Conservation (phyloP, 768 basidiomycete genomes). For the Boletus pseudo-olivaceus region DNA sequence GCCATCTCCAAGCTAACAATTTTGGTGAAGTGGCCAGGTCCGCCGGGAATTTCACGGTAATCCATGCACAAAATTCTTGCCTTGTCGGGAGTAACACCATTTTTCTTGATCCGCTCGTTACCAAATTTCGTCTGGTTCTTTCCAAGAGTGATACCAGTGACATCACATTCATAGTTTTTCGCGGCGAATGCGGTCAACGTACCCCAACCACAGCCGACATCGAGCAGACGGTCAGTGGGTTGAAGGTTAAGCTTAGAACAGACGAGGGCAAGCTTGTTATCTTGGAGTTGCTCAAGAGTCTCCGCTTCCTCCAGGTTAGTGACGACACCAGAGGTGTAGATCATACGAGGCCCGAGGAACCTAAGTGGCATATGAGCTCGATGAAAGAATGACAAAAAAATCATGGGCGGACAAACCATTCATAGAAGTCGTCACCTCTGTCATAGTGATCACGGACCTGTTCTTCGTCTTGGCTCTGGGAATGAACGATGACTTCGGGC, state of each 20-base stretch:
- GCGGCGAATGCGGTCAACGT: slow-evolving; percentile 92
- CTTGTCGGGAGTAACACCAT: slow-evolving; percentile 66
- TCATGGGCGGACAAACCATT: slow-evolving; percentile 45
- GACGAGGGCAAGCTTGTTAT: slow-evolving; percentile 95
- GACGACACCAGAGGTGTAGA: slow-evolving; percentile 94
- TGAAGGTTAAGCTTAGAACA: slow-evolving; percentile 92
- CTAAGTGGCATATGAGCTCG: slow-evolving; percentile 30
- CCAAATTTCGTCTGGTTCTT: slow-evolving; percentile 92
- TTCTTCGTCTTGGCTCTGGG: slow-evolving; percentile 88
- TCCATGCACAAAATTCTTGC: slow-evolving; percentile 93
- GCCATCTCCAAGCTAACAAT: slow-evolving; percentile 98
- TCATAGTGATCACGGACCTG: slow-evolving; percentile 97
- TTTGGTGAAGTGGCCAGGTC: slow-evolving; percentile 78
- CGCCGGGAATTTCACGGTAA: slow-evolving; percentile 84
- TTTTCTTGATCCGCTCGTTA: slow-evolving; percentile 78
- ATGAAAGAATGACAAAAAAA: neutral
- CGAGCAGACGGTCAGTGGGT: slow-evolving; percentile 78
- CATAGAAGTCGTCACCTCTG: slow-evolving; percentile 95
- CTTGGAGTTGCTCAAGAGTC: slow-evolving; percentile 91
- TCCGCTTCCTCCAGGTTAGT: slow-evolving; percentile 65
- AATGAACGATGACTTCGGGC: slow-evolving; percentile 93
- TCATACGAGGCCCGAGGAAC: slow-evolving; percentile 95
- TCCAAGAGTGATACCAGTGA: slow-evolving; percentile 91
- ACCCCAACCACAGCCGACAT: slow-evolving; percentile 95
- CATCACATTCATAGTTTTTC: slow-evolving; percentile 96